Conservation (phyloP, 2,329 filamentous ascomycete genomes). For the Neofusicoccum laricinum region DNA sequence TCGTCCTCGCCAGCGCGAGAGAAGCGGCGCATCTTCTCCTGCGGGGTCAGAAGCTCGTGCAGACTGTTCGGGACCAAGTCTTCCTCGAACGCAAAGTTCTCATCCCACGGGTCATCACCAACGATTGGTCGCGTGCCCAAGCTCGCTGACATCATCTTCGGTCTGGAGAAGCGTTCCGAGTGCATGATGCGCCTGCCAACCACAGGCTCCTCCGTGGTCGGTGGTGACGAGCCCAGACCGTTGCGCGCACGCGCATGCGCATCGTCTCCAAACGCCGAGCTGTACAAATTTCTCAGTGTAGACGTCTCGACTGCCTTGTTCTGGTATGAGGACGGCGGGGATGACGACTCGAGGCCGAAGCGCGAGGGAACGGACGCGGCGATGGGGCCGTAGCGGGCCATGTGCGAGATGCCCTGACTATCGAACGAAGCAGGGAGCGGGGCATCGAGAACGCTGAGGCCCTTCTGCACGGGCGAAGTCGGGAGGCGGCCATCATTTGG, state of each 20-base stretch:
- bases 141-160: conserved; percentile 59
- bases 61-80: conserved; percentile 76
- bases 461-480: conserved; percentile 69
- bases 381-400: conserved; percentile 83
- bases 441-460: conserved; percentile 89
- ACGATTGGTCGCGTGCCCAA: conserved; percentile 48
- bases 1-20: conserved; percentile 57
- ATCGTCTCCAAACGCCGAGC: conserved; percentile 69
- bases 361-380: conserved; percentile 90
- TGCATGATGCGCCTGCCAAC: conserved; percentile 61
- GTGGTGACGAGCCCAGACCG: conserved; percentile 51
- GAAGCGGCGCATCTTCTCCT: conserved; percentile 58
- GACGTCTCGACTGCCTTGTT: conserved; percentile 61
- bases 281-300: conserved; percentile 57
- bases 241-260: conserved; percentile 62
- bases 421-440: conserved; percentile 93
- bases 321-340: conserved; percentile 65
- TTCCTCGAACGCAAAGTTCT: conserved; percentile 77
- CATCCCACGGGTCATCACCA: conserved; percentile 56
- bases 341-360: conserved; percentile 84
- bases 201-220: conserved; percentile 63
- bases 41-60: conserved; percentile 61
- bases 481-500: conserved; percentile 70
- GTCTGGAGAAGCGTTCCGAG: conserved; percentile 61
- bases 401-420: conserved; percentile 90